phyloP scores from a whole-genome alignment of 2,329 filamentous ascomycete genomes.

The Akanthomyces muscarius region DNA sequence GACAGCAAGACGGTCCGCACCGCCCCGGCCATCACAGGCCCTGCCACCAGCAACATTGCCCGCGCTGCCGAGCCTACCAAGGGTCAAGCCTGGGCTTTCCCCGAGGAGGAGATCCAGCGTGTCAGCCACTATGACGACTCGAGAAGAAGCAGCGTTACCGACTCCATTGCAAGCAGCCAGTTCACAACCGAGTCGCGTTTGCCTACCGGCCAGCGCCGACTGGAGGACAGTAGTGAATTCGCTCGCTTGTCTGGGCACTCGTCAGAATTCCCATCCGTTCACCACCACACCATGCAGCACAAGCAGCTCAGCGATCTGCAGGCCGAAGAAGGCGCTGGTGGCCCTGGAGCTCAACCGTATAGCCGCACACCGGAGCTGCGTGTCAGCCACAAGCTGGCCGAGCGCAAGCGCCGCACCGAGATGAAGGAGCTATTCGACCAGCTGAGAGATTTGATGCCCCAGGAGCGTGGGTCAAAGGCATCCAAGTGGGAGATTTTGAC shows the following conservation, averaged over 20 bases:
- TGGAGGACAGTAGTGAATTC: constrained; percentile 60
- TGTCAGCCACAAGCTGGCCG: constrained; percentile 80
- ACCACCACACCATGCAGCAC: constrained; percentile 75
- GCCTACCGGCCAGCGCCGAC: constrained; percentile 65
- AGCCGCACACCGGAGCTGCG: constrained; percentile 77
- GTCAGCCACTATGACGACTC: constrained; percentile 56
- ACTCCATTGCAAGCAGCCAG: constrained; percentile 75
- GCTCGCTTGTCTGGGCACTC: constrained; percentile 47
- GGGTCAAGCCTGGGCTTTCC: constrained; percentile 80
- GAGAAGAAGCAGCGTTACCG: constrained; percentile 69
- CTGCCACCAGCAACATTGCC: constrained; percentile 59
- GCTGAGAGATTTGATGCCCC: constrained; percentile 71
- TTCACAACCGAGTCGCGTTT: constrained; percentile 71
- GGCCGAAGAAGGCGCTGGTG: constrained; percentile 50
- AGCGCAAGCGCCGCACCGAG: constrained; percentile 77
- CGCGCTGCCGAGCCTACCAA: constrained; percentile 75
- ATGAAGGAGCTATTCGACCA: constrained; percentile 88
- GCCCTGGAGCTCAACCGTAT: constrained; percentile 65
- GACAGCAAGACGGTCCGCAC: constrained; percentile 56
- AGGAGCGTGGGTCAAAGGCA: constrained; percentile 77
- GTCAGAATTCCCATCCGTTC: constrained; percentile 54
- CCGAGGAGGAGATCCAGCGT: constrained; percentile 63
- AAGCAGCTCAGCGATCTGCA: constrained; percentile 65
- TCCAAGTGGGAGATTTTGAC: constrained; percentile 88
- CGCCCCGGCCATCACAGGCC: constrained; percentile 73